Base-by-base conservation (phyloP, 1,139 yeast genomes). In the Geotrichum siamense region DNA sequence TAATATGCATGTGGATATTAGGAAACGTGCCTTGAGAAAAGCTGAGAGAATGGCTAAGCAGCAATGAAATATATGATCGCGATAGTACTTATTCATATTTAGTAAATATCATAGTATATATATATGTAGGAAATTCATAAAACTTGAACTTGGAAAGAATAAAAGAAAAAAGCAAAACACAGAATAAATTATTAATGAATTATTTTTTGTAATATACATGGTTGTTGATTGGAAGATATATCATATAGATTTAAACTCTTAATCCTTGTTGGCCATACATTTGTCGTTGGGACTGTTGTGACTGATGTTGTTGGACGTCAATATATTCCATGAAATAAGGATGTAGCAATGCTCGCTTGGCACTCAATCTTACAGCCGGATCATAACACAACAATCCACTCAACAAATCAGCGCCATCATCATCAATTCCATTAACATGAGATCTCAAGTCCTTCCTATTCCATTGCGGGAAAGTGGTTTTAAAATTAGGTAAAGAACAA, bases 401-500 rank as follows among this genome's bases (percentile, higher is more conserved):
- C 56, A 91, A 72, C 52, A 91, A 71, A 59, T 89, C 94, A 49
- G 86, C 75, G 25, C 97, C 98, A 28, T 49, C 47, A 26, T 46
- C 53, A 62, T 87, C 96, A 50, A 91, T 72, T 23, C 78, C 76
- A 1, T 96, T 91, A n/a, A 89, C 91, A 48, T 76, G 75, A 42
- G 74, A 76, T 19, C 78, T 72, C 57, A 91, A 68, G 53, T 78
- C 76, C 64, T 82, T 84, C 57, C 79, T 78, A 45, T 74, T 69
- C 97, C 97, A 91, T 65, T 89, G 87, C 17, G 98, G 98, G 74
- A 91, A 91, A 13, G 95, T 85, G 41, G 93, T 78, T 67, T 91
- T 91, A 69, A 83, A 91, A 67, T 91, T 97, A 17, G 97, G 97
- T 62, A 93, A 72, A 57, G 85, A 81, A 43, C 82, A 79, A 44